phyloP scores from a whole-genome alignment of 257 asterid genomes.

The Coffea canephora region DNA sequence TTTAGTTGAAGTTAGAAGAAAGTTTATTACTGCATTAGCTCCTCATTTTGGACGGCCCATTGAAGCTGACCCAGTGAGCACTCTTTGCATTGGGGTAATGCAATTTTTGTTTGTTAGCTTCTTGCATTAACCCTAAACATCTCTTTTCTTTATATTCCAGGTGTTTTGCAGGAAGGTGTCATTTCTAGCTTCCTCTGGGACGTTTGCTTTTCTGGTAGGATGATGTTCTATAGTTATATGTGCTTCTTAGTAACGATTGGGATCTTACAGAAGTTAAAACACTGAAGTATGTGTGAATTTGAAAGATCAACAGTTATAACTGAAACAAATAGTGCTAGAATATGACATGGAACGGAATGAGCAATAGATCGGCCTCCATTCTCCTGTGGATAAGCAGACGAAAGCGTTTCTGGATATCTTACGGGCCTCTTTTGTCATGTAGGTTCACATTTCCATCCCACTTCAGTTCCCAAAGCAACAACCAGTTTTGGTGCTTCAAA shows the following conservation, averaged over 20 bases:
- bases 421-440: slow-evolving; percentile 13
- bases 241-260: not conserved
- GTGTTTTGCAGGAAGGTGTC: slow-evolving; percentile 84
- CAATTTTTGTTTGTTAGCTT: slow-evolving; percentile 6
- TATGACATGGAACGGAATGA: no score
- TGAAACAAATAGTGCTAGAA: not conserved
- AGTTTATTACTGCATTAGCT: slow-evolving; percentile 58
- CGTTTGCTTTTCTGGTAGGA: slow-evolving; percentile 77
- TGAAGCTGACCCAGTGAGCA: slow-evolving; percentile 84
- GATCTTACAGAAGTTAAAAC: not conserved
- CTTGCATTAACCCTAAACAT: slow-evolving; percentile 17
- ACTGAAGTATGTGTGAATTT: not conserved
- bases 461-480: slow-evolving; percentile 89
- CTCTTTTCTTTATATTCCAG: slow-evolving; percentile 41
- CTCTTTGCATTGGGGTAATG: slow-evolving; percentile 19
- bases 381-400: not conserved
- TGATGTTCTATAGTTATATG: not conserved
- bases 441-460: slow-evolving; percentile 79
- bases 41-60: slow-evolving; percentile 80
- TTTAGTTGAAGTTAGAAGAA: slow-evolving; percentile 70
- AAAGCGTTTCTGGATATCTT: slow-evolving; percentile 2
- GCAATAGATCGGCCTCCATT: no score
- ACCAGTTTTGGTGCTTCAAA: slow-evolving; percentile 71
- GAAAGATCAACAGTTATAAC: not conserved
- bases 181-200: slow-evolving; percentile 68